Evolutionary conservation across 148 eudicot genomes (phyloP), one percentile per base, ranked within the genome.

Genomic region (Camellia granthamiana): DNA sequence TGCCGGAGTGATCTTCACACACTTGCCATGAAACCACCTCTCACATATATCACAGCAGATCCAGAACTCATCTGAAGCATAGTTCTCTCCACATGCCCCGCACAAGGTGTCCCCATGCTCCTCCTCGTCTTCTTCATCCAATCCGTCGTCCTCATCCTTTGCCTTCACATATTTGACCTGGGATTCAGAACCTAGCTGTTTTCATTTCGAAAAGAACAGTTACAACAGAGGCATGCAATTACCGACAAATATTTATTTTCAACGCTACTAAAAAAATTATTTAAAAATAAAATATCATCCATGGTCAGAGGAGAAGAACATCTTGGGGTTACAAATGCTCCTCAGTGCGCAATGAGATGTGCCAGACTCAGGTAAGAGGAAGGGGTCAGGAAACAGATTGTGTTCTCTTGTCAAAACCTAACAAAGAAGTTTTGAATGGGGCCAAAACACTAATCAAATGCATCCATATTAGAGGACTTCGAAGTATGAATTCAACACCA

Each of bases 11-110:
- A 90, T 86, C 88, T 88, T 90, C 62, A 90, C 92, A 56, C 92
- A 90, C 85, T 90, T 90, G 19, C 90, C 92, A 74, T 90, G 92
- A 75, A 90, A 90, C 92, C 92, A 90, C 87, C 81, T 90, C 90
- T 88, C 90, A 69, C 92, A 90, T 58, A 85, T 38, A 70, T 90
- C 92, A 49, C 92, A 90, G 80, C 92, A 88, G 58, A 90, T 90
- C 92, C 92, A 90, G 76, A 90, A 90, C 79, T 90, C 90, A 77
- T 90, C 90, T 43, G 89, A 83, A 64, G 89, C 88, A 80, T 84
- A 88, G 79, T 86, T 84, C 74, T 88, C 90, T 49, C 90, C 90
- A 75, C 92, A 90, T 4, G 90, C 89, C 55, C 90, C 92, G 41
- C 92, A 90, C 65, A 90, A 80, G 8, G 92, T 84, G 65, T 88